Base-by-base conservation (phyloP, 2,329 filamentous ascomycete genomes). In the Fusarium globosum region DNA sequence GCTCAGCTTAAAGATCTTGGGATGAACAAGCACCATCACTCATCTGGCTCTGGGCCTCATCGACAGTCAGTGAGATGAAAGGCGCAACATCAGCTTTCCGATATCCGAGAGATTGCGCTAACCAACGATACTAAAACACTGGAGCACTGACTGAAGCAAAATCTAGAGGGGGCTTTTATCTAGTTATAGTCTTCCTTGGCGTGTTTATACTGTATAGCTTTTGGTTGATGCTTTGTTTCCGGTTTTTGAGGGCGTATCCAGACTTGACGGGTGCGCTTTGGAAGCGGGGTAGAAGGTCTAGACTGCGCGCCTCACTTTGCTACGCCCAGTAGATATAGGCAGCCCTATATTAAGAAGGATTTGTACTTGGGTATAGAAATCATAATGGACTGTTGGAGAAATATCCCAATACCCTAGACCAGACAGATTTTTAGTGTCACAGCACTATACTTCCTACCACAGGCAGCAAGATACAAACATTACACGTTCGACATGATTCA, bases 401-500 rank as follows among this genome's bases (percentile, higher is more conserved):
- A 13, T 4, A 20, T 20, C 36, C 1, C 3, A 38, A 20, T 0
- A 12, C 18, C 36, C 36, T 20, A 20, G 36, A 20, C 18, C 18
- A 20, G 18, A 20, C 2, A 38, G 11, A 11, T 0, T 12, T 7
- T 39, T 13, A 39, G 11, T 20, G 5, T 5, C 18, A 5, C 36
- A 38, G 36, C 36, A 20, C 1, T 30, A 1, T 4, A 30, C 4
- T 30, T 2, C 12, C 11, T 30, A 30, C 30, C 1, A 30, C 12
- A 36, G 35, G 18, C 16, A 11, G 35, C 16, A 16, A 36, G 5
- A 10, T 36, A 36, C 4, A 10, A 36, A 11, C 16, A 36, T 16
- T 36, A 18, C 35, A 16, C 16, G 16, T 6, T 11, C 1, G 10
- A 36, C 4, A 36, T 2, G 16, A 11, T 18, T 18, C 4, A 2